Evolutionary conservation across 2,329 filamentous ascomycete species (phyloP), one percentile per base, ranked within the genome.

Genomic region (Verticillium longisporum): DNA sequence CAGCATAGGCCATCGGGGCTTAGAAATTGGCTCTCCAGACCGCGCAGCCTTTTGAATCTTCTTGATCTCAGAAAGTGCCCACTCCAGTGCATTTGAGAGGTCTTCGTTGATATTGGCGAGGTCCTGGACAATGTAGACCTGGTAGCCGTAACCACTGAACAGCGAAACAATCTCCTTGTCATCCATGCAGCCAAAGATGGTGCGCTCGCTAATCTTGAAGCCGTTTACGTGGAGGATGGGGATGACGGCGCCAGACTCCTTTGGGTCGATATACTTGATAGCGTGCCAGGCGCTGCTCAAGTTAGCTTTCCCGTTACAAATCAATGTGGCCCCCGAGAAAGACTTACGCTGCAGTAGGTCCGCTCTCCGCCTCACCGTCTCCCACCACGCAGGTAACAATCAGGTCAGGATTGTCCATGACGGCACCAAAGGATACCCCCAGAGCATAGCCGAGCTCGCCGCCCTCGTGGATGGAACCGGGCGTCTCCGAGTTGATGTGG

Each of bases 171-270:
- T 74, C 67, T 89, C 87, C 69, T 84, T 86, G 67, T 88, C 74
- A 63, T 89, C 86, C 85, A 89, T 89, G 68, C 85, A 88, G 0
- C 86, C 86, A 62, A 85, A 89, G 45, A 89, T 86, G 1, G 87
- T 89, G 14, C 86, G 78, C 68, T 89, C 85, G 60, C 83, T 88
- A 63, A 89, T 89, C 71, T 89, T 89, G 73, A 89, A 89, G 0
- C 87, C 86, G 64, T 89, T 89, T 37, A 87, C 77, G 64, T 89
- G 87, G 1, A 89, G 74, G 61, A 89, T 88, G 0, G 86, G 87
- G 13, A 89, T 77, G 1, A 89, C 85, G 0, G 86, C 87, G 2
- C 87, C 87, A 1, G 84, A 88, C 65, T 89, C 86, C 11, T 77
- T 78, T 0, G 87, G 86, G 61, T 89, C 86, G 36, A 89, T 77